Evolutionary conservation across 2,329 filamentous ascomycete genomes (phyloP), one percentile per base, ranked within the genome.

Genomic region (Talaromyces sp.): DNA sequence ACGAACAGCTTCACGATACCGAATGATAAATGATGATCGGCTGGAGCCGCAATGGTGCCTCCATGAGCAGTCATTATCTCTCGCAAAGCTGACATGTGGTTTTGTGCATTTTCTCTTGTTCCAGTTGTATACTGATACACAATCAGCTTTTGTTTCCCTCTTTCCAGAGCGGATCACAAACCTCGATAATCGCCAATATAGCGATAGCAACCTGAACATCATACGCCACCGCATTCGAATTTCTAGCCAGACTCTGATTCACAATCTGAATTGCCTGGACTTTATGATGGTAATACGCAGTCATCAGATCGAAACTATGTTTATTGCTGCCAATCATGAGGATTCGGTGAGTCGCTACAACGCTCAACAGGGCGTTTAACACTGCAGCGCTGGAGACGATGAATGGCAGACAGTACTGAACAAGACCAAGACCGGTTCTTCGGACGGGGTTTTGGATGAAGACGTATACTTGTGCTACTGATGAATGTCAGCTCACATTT

Each of bases 231-330:
- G 33, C 27, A 43, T 52, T 54, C 31, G 16, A 33, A 47, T 57
- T 16, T 14, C 14, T 33, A 11, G 49, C 50, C 1, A 63, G 33
- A 33, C 22, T 57, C 39, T 56, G 35, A 33, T 63, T 63, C 10
- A 63, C 37, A 13, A 57, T 43, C 41, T 58, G 61, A 16, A 63
- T 63, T 10, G 61, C 22, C 10, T 57, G 22, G 22, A 63, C 35
- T 63, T 63, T 63, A 31, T 63, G 61, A 35, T 63, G 49, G 22
- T 63, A 63, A 33, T 63, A 57, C 1, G 52, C 61, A n/a, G 61
- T 14, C 13, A 24, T 52, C 5, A 61, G 35, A 24, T 35, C 22
- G 3, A 45, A 37, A 8, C 35, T 31, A n/a, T 41, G 54, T 41
- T n/a, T 13, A 35, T 8, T 27, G 9, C 27, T 13, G 27, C 49